Evolutionary conservation across 495 filamentous ascomycete species (phyloP).

Genomic region (Aspergillus bridgeri): DNA sequence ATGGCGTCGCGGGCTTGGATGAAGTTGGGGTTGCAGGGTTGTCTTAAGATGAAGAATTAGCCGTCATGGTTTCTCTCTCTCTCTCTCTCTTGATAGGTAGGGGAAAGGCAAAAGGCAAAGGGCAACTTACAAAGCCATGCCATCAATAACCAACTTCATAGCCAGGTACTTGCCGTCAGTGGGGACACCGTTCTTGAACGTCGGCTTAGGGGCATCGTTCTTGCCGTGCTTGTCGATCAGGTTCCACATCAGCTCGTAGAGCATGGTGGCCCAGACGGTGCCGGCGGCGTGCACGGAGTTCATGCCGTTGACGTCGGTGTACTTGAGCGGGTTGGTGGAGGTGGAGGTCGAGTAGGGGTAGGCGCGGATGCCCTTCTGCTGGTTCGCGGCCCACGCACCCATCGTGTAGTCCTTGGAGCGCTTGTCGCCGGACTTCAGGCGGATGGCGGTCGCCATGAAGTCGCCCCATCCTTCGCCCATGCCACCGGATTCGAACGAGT

Average conservation of each 20-base stretch:
- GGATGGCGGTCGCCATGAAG: constrained; percentile 50
- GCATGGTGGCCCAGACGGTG: constrained; percentile 50
- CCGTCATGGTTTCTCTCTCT: too few species aligned
- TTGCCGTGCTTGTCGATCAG: constrained; percentile 39
- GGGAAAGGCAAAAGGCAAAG: background rate
- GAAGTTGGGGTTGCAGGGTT: constrained; percentile 53
- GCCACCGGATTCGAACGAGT: constrained; percentile 41
- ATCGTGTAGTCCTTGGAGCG: constrained; percentile 40
- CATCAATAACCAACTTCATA: constrained; percentile 52
- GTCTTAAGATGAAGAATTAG: too few species aligned
- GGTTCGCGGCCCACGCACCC: constrained; percentile 43
- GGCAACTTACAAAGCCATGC: constrained; percentile 44
- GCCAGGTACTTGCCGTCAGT: constrained; percentile 48
- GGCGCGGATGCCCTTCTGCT: constrained; percentile 40
- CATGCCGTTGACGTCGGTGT: constrained; percentile 16
- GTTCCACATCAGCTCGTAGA: constrained; percentile 40
- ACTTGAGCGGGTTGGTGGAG: constrained; percentile 44
- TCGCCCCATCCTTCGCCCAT: constrained; percentile 58
- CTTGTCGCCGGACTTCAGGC: constrained; percentile 44
- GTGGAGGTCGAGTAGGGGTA: constrained; percentile 51
- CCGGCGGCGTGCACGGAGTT: constrained; percentile 38
- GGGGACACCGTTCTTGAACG: background rate
- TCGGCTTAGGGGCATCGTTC: constrained; percentile 30
- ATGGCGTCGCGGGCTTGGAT: constrained; percentile 49
- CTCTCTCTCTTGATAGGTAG: too few species aligned